These are phyloP conservation scores for Parietichytrium sp. DNA, from an alignment of 108 stramenopile genomes.

Conservation along the genomic window DNA sequence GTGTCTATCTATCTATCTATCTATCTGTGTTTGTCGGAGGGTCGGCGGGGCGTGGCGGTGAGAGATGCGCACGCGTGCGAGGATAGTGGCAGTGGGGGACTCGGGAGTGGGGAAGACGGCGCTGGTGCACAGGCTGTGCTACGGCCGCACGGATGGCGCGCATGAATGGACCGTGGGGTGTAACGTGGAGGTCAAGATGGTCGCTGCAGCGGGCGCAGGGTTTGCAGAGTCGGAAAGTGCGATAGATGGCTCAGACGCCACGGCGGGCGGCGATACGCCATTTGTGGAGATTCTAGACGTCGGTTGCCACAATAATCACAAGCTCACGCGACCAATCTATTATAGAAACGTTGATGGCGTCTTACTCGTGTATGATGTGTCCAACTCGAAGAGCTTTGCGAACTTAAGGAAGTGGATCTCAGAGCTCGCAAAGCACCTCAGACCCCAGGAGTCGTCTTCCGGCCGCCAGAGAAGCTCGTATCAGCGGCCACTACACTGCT, in stretches of 20 bases:
- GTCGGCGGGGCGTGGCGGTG: too few species aligned
- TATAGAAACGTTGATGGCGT: slow-evolving; percentile 7
- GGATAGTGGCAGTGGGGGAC: slow-evolving; percentile 4
- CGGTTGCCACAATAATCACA: slow-evolving; percentile 35
- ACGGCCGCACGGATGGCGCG: background rate
- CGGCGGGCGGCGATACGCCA: background rate
- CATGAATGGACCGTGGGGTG: slow-evolving; percentile 26
- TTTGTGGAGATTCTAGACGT: slow-evolving; percentile 24
- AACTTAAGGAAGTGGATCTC: slow-evolving; percentile 9
- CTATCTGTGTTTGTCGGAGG: too few species aligned
- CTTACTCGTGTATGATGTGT: slow-evolving; percentile 36
- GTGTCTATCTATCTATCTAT: too few species aligned
- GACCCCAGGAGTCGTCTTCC: background rate
- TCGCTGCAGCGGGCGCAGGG: background rate
- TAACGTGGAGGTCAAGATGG: slow-evolving; percentile 3
- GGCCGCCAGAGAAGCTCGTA: background rate
- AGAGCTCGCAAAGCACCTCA: background rate
- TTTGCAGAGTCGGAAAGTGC: background rate
- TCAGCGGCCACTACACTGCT: background rate
- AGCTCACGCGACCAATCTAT: background rate
- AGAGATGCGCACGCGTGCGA: slow-evolving; percentile 5
- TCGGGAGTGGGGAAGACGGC: slow-evolving; percentile 29
- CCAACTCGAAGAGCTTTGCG: slow-evolving; percentile 10
- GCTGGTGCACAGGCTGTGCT: slow-evolving; percentile 9
- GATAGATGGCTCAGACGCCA: background rate